Conservation (phyloP, 2,329 filamentous ascomycete species). For the Hymenoscyphus linearis region DNA sequence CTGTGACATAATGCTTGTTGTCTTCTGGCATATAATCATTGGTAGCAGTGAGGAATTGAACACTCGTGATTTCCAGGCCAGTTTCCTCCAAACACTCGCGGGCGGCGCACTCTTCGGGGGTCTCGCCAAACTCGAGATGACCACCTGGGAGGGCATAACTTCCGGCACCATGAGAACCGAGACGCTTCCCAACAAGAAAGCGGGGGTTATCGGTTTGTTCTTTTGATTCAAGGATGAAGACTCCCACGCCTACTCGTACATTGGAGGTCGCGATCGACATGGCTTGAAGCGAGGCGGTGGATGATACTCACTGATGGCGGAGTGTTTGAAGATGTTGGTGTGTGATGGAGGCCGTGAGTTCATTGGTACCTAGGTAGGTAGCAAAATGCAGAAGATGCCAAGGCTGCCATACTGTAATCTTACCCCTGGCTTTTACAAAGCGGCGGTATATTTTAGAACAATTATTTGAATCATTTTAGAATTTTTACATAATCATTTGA, state of each 20-base stretch:
- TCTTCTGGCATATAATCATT: slow-evolving; percentile 58
- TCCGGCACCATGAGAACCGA: slow-evolving; percentile 32
- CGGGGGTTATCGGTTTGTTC: slow-evolving; percentile 8
- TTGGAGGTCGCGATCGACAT: slow-evolving; percentile 1
- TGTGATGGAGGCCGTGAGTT: not conserved
- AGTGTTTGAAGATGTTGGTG: not conserved
- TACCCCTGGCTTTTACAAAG: too few relatives aligned
- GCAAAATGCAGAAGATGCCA: too few relatives aligned
- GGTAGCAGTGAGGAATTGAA: slow-evolving; percentile 54
- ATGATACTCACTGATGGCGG: not conserved
- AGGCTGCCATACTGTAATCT: too few relatives aligned
- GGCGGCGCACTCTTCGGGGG: slow-evolving; percentile 54
- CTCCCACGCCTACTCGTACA: slow-evolving; percentile 18
- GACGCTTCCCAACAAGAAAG: slow-evolving; percentile 19
- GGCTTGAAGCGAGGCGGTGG: not conserved
- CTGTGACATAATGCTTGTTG: slow-evolving; percentile 69
- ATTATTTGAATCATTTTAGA: too few relatives aligned
- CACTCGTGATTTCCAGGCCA: slow-evolving; percentile 48
- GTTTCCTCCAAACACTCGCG: slow-evolving; percentile 70
- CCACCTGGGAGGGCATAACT: slow-evolving; percentile 68
- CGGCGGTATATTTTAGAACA: too few relatives aligned
- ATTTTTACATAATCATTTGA: too few relatives aligned
- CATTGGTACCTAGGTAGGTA: too few relatives aligned
- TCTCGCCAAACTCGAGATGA: slow-evolving; percentile 67
- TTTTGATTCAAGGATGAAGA: slow-evolving; percentile 17